phyloP scores from a whole-genome alignment of 169 alveolate species.

The Eimeria nieschulzi region DNA sequence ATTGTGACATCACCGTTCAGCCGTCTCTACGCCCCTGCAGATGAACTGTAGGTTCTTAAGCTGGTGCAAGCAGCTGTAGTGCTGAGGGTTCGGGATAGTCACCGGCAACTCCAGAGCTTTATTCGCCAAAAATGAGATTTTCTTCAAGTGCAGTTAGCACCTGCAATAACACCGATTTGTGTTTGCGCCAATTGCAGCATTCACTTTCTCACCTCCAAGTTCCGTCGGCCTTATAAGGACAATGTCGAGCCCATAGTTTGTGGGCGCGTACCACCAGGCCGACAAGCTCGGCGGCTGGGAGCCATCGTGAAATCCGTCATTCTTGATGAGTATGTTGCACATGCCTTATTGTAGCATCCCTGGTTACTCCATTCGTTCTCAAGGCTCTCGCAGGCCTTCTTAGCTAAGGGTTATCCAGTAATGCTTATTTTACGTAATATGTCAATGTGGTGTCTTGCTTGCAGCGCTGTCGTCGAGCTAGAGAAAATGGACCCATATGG shows the following conservation, averaged over 20 bases:
- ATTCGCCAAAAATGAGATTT: too few relatives aligned
- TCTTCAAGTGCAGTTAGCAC: too few relatives aligned
- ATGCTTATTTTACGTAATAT: too few relatives aligned
- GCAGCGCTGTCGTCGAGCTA: conserved; percentile 66
- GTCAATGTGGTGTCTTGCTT: not conserved
- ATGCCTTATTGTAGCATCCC: too few relatives aligned
- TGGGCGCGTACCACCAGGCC: conserved; percentile 30
- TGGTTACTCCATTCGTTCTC: too few relatives aligned
- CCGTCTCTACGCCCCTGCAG: conserved; percentile 56
- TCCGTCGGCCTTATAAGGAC: conserved; percentile 37
- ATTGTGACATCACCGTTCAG: conserved; percentile 63
- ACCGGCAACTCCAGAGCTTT: too few relatives aligned
- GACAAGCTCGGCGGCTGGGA: conserved; percentile 59
- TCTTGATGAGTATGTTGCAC: conserved; percentile 53
- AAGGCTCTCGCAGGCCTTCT: too few relatives aligned
- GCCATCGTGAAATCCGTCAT: conserved; percentile 44
- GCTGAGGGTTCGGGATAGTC: too few relatives aligned
- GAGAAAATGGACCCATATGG: conserved; percentile 64
- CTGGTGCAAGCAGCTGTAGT: not conserved
- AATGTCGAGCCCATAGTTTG: conserved; percentile 48
- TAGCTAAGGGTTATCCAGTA: too few relatives aligned
- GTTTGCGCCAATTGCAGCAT: conserved; percentile 29
- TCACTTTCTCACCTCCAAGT: conserved; percentile 42
- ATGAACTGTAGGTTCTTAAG: conserved; percentile 37
- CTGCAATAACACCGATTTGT: too few relatives aligned